A percentile compares a stretch with the other conserved stretches of the same genome.
Conservation (phyloP, 2,329 filamentous ascomycete species). For the Aureobasidium sp. region DNA sequence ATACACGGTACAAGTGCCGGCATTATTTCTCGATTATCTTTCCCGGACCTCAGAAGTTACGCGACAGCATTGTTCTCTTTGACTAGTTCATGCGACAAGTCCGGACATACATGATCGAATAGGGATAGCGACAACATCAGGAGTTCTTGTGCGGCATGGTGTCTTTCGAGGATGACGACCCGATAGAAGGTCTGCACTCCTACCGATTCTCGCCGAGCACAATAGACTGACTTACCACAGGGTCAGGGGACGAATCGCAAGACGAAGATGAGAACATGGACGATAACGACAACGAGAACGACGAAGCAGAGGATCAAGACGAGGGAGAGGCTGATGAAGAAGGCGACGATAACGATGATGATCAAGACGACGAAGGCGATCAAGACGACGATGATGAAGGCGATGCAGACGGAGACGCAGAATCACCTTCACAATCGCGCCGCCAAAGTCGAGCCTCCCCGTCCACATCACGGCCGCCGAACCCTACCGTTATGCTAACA, state of each 20-base stretch:
- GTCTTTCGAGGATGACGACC: slow-evolving; percentile 41
- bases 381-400: slow-evolving; percentile 29
- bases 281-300: slow-evolving; percentile 33
- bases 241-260: slow-evolving; percentile 34
- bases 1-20: background rate
- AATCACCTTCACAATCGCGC: slow-evolving; percentile 37
- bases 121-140: background rate
- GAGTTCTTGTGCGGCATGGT: slow-evolving; percentile 24
- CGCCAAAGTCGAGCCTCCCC: slow-evolving; percentile 24
- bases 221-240: slow-evolving; percentile 11
- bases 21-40: too few relatives aligned
- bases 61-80: background rate
- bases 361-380: slow-evolving; percentile 32
- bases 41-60: background rate
- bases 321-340: slow-evolving; percentile 27
- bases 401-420: slow-evolving; percentile 37
- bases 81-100: slow-evolving; percentile 37
- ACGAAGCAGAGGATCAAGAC: slow-evolving; percentile 28
- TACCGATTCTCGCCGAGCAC: too few relatives aligned
- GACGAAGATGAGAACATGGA: slow-evolving; percentile 39
- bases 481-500: slow-evolving; percentile 43
- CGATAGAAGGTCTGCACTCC: slow-evolving; percentile 19
- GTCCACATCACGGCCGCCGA: slow-evolving; percentile 29
- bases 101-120: background rate
- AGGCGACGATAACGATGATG: slow-evolving; percentile 33